Evolutionary conservation across 208 protist genomes (phyloP).

Genomic region (Acanthamoeba lenticulata): DNA sequence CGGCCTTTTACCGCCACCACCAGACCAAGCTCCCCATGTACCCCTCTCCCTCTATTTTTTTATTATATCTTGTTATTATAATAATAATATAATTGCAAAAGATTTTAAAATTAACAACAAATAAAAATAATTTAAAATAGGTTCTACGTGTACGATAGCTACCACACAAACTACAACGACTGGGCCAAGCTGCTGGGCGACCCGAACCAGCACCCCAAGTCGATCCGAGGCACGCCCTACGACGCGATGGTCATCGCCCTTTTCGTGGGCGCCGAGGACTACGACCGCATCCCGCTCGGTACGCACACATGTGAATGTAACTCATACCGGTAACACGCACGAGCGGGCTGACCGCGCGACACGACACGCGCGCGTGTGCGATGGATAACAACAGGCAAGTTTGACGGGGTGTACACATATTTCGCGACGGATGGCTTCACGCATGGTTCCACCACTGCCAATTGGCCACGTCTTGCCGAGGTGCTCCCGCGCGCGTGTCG

Average conservation of each 20-base stretch:
- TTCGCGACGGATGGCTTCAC: slow-evolving; percentile 85
- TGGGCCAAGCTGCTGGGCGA: slow-evolving; percentile 71
- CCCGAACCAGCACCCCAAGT: neutral
- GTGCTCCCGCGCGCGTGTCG: neutral
- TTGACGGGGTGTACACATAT: slow-evolving; percentile 88
- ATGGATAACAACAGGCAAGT: neutral
- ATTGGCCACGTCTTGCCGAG: slow-evolving; percentile 77
- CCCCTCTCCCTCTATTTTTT: neutral
- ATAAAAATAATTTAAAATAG: neutral
- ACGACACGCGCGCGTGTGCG: too few species aligned
- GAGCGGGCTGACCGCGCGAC: too few species aligned
- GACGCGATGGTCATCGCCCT: slow-evolving; percentile 78
- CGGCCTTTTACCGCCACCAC: slow-evolving; percentile 66
- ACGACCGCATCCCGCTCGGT: neutral
- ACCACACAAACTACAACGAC: slow-evolving; percentile 65
- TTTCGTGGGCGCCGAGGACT: slow-evolving; percentile 18
- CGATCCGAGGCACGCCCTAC: slow-evolving; percentile 69
- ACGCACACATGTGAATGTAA: neutral
- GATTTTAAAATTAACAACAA: too few species aligned
- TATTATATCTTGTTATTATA: neutral
- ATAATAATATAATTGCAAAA: too few species aligned
- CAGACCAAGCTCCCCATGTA: slow-evolving; percentile 29
- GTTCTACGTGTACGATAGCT: slow-evolving; percentile 83
- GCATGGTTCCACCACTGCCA: slow-evolving; percentile 64
- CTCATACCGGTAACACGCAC: too few species aligned